Evolutionary conservation across 345 rosid species (phyloP), one percentile per base, ranked within the genome.

Genomic region (Populus alba): DNA sequence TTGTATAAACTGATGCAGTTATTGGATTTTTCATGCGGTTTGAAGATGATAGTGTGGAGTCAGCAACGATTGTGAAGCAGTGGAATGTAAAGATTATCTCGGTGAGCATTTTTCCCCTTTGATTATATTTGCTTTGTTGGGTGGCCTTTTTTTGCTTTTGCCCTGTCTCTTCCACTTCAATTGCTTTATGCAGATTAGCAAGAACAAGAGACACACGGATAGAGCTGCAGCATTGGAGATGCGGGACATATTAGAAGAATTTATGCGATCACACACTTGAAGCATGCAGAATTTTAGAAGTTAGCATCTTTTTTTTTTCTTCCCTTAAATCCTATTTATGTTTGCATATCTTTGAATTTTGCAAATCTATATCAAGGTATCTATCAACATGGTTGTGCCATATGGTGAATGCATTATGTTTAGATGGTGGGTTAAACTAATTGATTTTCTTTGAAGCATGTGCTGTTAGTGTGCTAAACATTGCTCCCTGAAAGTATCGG

Each of bases 11-110:
- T 55, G 79, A 20, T 89, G 83, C 87, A 96, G 99, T 96, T 62
- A 89, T 94, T 85, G 99, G 98, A 6, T 96, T 94, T 82, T 94
- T 76, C 79, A 88, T 96, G 92, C 84, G 98, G 76, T 96, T 96
- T 85, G 99, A 94, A 85, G 99, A 96, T 71, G 99, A 96, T 80
- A 94, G 98, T 73, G 90, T 92, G 39, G 99, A 94, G 83, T 92
- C 97, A 51, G 97, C 97, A 3, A 94, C 94, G 87, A 92, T 75
- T 73, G 98, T 92, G 81, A 96, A 96, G 86, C 99, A 94, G 82
- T 94, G 99, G 98, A 94, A 96, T 86, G 99, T 96, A 38, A 94
- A 96, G 86, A 96, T 96, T 43, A 92, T 96, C 75, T 96, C 98
- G 73, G 99, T 92, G 68, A 80, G 97, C 61, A 47, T 33, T 37